Conservation (phyloP, 2,329 filamentous ascomycete genomes). For the Pseudogymnoascus sp. region DNA sequence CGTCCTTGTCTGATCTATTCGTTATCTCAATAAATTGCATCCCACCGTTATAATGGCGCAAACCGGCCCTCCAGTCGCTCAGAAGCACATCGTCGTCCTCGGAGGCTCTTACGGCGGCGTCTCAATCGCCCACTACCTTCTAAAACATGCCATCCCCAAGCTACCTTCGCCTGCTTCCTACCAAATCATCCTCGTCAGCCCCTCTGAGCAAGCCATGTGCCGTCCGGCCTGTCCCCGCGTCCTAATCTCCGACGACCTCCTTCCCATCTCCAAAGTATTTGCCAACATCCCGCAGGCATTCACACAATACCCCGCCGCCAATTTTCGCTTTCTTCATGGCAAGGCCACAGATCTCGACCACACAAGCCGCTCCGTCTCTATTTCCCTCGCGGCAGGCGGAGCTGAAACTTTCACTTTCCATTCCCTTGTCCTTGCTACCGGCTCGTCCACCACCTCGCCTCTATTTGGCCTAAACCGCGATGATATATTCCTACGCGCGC, state of each 20-base stretch:
- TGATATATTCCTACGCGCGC: slow-evolving; percentile 27
- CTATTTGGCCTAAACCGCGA: slow-evolving; percentile 34
- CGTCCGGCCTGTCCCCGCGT: slow-evolving; percentile 39
- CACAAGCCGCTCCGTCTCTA: slow-evolving; percentile 27
- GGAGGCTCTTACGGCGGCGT: slow-evolving; percentile 46
- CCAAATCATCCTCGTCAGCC: slow-evolving; percentile 36
- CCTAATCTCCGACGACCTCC: slow-evolving; percentile 37
- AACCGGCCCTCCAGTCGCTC: background rate
- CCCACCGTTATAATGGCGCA: background rate
- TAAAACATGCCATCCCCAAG: slow-evolving; percentile 41
- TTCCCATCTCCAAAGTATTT: slow-evolving; percentile 39
- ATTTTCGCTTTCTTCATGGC: slow-evolving; percentile 37
- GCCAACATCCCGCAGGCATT: slow-evolving; percentile 33
- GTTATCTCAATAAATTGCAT: background rate
- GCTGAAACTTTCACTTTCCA: slow-evolving; percentile 31
- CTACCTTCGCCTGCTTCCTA: slow-evolving; percentile 31
- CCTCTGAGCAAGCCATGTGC: slow-evolving; percentile 34
- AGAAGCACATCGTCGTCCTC: slow-evolving; percentile 38
- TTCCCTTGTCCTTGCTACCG: slow-evolving; percentile 42
- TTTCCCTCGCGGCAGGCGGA: slow-evolving; percentile 18
- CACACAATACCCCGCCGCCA: slow-evolving; percentile 30
- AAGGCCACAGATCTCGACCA: slow-evolving; percentile 32
- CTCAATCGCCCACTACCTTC: slow-evolving; percentile 43
- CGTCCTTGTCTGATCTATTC: background rate
- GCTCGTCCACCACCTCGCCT: slow-evolving; percentile 37